phyloP scores from a whole-genome alignment of 345 rosid genomes.

The Reutealis trisperma region DNA sequence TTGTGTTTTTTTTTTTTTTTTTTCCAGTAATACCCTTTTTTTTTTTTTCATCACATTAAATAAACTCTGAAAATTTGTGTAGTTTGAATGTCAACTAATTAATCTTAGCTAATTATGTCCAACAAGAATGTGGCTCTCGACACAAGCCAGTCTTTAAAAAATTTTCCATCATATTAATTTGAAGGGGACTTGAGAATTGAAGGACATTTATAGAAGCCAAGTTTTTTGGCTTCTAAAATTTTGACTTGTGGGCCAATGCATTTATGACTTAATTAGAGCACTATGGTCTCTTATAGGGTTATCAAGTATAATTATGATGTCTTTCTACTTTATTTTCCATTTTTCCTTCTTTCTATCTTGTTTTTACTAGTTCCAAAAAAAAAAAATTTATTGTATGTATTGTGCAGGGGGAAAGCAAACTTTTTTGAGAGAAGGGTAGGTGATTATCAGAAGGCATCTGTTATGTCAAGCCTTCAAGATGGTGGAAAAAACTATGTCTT shows the following conservation, averaged over 20 bases:
- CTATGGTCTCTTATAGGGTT: background rate
- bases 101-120: no score
- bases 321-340: background rate
- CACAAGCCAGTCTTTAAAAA: background rate
- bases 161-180: background rate
- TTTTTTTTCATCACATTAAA: slow-evolving; percentile 4
- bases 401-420: slow-evolving; percentile 74
- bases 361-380: background rate
- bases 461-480: slow-evolving; percentile 73
- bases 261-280: background rate
- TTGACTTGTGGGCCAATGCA: slow-evolving; percentile 11
- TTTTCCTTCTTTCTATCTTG: background rate
- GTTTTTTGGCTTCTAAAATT: background rate
- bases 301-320: background rate
- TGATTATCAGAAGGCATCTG: slow-evolving; percentile 88
- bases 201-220: background rate
- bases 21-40: background rate
- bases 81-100: background rate
- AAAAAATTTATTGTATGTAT: background rate
- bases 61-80: background rate
- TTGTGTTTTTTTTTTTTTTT: background rate
- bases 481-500: slow-evolving; percentile 66
- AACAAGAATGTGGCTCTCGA: no score
- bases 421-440: slow-evolving; percentile 92
- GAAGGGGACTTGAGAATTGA: background rate